Conservation (phyloP, 495 filamentous ascomycete genomes). For the Clavariopsis aquatica region DNA sequence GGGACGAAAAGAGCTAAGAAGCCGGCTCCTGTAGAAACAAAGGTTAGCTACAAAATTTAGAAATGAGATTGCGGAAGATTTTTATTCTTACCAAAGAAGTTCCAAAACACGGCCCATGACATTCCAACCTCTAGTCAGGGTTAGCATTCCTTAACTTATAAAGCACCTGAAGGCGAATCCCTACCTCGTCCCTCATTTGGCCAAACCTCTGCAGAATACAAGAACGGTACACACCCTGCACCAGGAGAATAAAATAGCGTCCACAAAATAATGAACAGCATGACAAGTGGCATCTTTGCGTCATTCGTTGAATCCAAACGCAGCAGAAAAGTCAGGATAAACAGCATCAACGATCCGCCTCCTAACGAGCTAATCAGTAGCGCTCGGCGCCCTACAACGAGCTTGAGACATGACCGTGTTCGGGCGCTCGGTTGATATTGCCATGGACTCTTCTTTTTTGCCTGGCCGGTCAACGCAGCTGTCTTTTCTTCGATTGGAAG, state of each 20-base stretch:
- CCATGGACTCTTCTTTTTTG: background rate
- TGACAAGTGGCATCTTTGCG: background rate
- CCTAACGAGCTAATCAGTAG: background rate
- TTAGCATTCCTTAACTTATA: background rate
- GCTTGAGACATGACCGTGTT: no score
- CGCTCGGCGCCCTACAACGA: background rate
- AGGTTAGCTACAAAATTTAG: background rate
- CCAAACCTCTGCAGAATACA: background rate
- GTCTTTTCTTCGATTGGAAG: no score
- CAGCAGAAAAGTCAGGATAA: background rate
- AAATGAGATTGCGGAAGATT: background rate
- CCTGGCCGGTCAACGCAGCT: background rate
- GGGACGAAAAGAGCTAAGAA: background rate
- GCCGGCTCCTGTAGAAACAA: background rate
- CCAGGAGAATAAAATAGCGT: background rate
- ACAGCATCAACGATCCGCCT: background rate
- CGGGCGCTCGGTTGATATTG: background rate
- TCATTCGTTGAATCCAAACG: background rate
- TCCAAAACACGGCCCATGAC: background rate
- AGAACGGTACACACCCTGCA: background rate
- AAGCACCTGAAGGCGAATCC: background rate
- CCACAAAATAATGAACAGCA: background rate
- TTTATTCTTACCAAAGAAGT: background rate
- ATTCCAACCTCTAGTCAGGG: no score
- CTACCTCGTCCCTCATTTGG: background rate